Evolutionary conservation across 208 protist genomes (phyloP), one percentile per base, ranked within the genome.

Genomic region (Trichomonas vaginalis): DNA sequence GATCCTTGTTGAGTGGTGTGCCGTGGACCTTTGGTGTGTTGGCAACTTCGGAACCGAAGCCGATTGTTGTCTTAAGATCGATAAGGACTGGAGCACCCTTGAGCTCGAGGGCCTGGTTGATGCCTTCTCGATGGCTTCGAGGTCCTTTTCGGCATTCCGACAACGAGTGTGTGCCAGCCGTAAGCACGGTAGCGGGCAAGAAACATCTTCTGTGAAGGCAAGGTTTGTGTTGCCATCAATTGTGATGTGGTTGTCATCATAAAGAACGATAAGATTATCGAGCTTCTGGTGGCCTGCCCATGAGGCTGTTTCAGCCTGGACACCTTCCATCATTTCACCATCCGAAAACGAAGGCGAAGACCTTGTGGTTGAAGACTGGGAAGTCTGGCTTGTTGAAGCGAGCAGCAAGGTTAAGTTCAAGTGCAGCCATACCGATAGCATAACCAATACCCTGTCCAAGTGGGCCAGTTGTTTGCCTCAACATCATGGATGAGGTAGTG

Each of bases 381-480:
- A 98, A 97, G 37, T 97, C 98, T 42, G 97, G 97, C 35, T 97
- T 98, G 97, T 99, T 99, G 97, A 98, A 99, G 39, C 97, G 97
- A 32, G 98, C 98, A 42, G 98, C 98, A 27, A 96, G 12, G 61
- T 97, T 95, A 17, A 86, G 87, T 49, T 96, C 21, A 79, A 96
- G 47, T 14, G 88, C 32, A 49, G 96, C 96, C 39, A 96, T 46
- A 42, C 96, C 96, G 35, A 96, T 96, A 39, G 96, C 47, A 82
- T 95, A 45, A 32, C 97, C 97, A 56, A 99, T 97, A 97, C 99
- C 99, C 97, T 99, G 99, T 47, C 99, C 99, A 40, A 99, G 98
- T 96, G 99, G 99, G 40, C 99, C 99, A n/a, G 99, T 99, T 42
- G n/a, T 99, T 99, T n/a, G 99, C 98, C 97, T 99, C 99, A 96